Evolutionary conservation across 345 rosid species (phyloP), one percentile per base, ranked within the genome.

Genomic region (Cardamine chenopodiifolia): DNA sequence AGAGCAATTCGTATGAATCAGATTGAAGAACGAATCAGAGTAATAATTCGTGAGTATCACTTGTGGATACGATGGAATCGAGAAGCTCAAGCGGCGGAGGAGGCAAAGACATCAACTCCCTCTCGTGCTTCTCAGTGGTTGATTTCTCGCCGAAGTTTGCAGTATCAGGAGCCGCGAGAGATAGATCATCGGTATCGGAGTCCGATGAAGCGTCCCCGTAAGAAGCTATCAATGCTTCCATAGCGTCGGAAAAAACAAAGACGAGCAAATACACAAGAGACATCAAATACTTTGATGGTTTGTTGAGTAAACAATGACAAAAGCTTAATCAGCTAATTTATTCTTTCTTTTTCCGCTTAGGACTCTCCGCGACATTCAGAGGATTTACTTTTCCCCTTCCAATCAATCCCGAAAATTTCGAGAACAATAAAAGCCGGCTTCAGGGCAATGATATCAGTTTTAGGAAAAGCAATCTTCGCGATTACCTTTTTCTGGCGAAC

Each of bases 51-150:
- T 37, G 59, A 45, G 67, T 15, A 60, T 56, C 84, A 88, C 92
- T 85, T 20, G 80, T 55, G 18, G 88, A 82, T 78, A 78, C 80
- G 29, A 88, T 84, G 74, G 96, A 85, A 6, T 77, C 66, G 61
- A 92, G 82, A 72, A 92, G 96, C 23, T 86, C 83, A 35, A 91
- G 78, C 10, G 93, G 96, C 31, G 98, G 98, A 11, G 96, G 96
- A 42, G 91, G 98, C 60, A 89, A 70, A 3, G 82, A 50, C 15
- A 66, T 18, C 1, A 71, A 18, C 4, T 69, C 78, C n/a, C 28
- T 32, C 61, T 23, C 74, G 37, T 48, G 66, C 23, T 78, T 35
- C 12, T 6, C 39, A 39, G 54, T n/a, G 7, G 56, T 53, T 52
- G 81, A 15, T 15, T 64, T 47, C 19, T 0, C 55, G 57, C 50